These are phyloP conservation scores for Stephania yunnanensis DNA, from an alignment of 164 flowering plant species.

Conservation along the genomic window DNA sequence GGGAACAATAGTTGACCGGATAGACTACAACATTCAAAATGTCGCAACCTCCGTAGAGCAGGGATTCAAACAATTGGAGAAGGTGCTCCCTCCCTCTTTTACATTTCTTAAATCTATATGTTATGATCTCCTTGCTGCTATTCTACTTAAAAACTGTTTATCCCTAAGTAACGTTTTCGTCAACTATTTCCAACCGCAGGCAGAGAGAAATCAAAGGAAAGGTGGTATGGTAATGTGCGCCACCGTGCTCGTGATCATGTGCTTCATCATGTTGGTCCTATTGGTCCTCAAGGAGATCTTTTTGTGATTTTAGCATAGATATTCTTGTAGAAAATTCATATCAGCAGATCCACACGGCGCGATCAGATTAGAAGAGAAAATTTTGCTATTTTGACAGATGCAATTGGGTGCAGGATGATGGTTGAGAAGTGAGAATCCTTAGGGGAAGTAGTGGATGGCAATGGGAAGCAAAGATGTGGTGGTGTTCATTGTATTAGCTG, in stretches of 20 bases:
- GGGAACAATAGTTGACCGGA: conserved; percentile 97
- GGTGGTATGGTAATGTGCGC: conserved; percentile 97
- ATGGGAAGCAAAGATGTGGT: neutral
- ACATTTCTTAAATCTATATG: neutral
- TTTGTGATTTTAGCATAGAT: conserved; percentile 30
- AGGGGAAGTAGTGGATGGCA: neutral
- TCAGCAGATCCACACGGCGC: neutral
- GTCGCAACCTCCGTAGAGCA: conserved; percentile 88
- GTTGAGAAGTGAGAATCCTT: neutral
- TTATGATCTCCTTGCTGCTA: neutral
- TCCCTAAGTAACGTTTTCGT: neutral
- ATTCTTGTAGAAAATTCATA: neutral
- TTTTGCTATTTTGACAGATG: conserved; percentile 4
- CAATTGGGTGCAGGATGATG: neutral
- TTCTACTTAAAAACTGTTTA: neutral
- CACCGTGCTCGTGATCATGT: conserved; percentile 75
- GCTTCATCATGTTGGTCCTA: conserved; percentile 80
- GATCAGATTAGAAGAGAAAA: neutral
- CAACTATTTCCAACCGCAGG: conserved; percentile 41
- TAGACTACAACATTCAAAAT: conserved; percentile 92
- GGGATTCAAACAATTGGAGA: conserved; percentile 80
- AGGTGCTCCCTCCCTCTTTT: conserved; percentile 37
- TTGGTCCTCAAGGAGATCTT: conserved; percentile 68
- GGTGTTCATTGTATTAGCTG: conserved; percentile 6
- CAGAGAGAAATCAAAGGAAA: conserved; percentile 76